Evolutionary conservation across 176 grass and related monocot genomes (phyloP).

Genomic region (Oryza brachyantha): DNA sequence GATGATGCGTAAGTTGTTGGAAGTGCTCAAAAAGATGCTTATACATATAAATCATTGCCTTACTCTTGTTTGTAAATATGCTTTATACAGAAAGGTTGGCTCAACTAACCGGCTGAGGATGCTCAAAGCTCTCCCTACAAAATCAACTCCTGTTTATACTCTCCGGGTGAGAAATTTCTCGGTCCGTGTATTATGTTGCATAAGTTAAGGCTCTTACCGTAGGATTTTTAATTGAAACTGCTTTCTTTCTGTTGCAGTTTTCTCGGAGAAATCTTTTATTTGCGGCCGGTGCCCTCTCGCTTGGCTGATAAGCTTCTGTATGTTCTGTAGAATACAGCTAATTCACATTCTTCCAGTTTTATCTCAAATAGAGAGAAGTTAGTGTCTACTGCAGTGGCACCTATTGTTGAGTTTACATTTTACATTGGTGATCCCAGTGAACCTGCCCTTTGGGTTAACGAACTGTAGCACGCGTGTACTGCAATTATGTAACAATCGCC

Average conservation of each 20-base stretch:
- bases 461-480: not conserved
- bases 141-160: slow-evolving; percentile 86
- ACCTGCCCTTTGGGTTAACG: not conserved
- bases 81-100: slow-evolving; percentile 53
- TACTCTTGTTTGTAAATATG: not conserved
- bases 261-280: slow-evolving; percentile 94
- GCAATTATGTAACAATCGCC: slow-evolving; percentile 15
- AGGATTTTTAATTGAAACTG: not conserved
- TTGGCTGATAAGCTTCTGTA: slow-evolving; percentile 30
- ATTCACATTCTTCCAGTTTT: slow-evolving; percentile 22
- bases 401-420: slow-evolving; percentile 16
- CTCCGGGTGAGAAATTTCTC: slow-evolving; percentile 55
- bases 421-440: not conserved
- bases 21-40: not conserved
- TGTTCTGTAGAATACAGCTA: slow-evolving; percentile 18
- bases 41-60: not conserved
- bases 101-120: slow-evolving; percentile 60
- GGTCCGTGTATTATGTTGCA: not conserved
- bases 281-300: slow-evolving; percentile 67
- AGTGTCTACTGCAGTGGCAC: not conserved
- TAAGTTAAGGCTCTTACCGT: not conserved
- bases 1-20: slow-evolving; percentile 62
- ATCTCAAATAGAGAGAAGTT: not conserved
- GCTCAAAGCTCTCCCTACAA: slow-evolving; percentile 82
- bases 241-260: slow-evolving; percentile 54